Conservation (phyloP, 2,329 filamentous ascomycete genomes). For the Paecilomyces niveus region DNA sequence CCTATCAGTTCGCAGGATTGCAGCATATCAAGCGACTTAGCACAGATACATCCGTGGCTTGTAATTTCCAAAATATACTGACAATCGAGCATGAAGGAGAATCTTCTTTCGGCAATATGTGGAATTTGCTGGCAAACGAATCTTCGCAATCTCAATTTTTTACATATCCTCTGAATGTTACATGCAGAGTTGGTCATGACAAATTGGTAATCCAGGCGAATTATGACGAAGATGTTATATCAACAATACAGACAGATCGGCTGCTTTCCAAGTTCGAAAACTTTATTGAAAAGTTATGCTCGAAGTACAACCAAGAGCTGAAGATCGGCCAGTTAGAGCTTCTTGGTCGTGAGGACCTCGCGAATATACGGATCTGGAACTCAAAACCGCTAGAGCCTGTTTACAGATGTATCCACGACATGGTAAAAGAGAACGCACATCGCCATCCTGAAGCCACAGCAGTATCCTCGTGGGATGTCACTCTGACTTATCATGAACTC, state of each 20-base stretch:
- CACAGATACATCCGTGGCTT: constrained; percentile 33
- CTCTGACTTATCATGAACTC: constrained; percentile 7
- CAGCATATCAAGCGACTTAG: constrained; percentile 47
- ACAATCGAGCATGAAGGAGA: constrained; percentile 18
- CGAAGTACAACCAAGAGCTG: constrained; percentile 7
- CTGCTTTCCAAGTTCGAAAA: constrained; percentile 6
- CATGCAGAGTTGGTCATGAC: constrained; percentile 2
- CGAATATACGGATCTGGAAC: background rate
- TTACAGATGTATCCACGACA: constrained; percentile 13
- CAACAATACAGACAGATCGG: constrained; percentile 3
- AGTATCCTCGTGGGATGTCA: constrained; percentile 9
- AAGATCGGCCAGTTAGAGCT: constrained; percentile 6
- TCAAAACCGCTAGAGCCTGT: background rate
- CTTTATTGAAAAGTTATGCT: constrained; percentile 3
- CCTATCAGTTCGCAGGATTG: constrained; percentile 46
- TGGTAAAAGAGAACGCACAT: constrained; percentile 30
- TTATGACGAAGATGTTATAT: constrained; percentile 7
- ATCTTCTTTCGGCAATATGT: background rate
- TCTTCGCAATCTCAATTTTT: constrained; percentile 2
- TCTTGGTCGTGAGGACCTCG: background rate
- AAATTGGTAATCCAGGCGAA: constrained; percentile 2
- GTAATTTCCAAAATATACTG: constrained; percentile 34
- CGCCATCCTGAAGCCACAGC: constrained; percentile 12
- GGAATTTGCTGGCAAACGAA: constrained; percentile 3
- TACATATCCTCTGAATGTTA: constrained; percentile 6